A percentile compares a stretch with the other conserved stretches of the same genome.
Conservation (phyloP, 345 rosid species). For the Citrus cavaleriei region DNA sequence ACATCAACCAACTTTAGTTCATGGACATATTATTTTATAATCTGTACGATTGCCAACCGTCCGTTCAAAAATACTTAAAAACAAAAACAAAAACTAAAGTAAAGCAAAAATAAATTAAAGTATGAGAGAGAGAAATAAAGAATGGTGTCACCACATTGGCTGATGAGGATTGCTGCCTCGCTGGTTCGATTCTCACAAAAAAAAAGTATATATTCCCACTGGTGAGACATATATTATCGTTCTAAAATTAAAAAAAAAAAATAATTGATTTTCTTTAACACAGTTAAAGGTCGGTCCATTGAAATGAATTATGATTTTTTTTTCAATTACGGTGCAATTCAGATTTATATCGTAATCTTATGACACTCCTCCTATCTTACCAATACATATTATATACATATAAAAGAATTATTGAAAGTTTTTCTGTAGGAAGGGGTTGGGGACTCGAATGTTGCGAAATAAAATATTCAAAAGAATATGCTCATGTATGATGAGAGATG, state of each 20-base stretch:
- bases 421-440: no score
- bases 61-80: not conserved
- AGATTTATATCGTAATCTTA: no score
- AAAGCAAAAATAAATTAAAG: not conserved
- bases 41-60: slow-evolving; percentile 13
- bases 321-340: no score
- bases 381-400: no score
- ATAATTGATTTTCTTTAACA: not conserved
- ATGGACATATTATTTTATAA: not conserved
- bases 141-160: not conserved
- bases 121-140: not conserved
- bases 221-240: no score
- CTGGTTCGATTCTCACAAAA: not conserved
- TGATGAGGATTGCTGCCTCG: not conserved
- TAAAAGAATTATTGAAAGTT: no score
- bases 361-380: no score
- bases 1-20: no score
- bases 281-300: no score
- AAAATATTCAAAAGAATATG: not conserved
- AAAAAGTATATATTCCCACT: no score
- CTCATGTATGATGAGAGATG: not conserved
- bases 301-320: no score
- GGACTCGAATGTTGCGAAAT: not conserved
- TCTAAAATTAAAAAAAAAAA: no score
- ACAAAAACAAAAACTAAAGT: not conserved